Base-by-base conservation (phyloP, 805 yeast genomes). In the Cyberlindnera bimundalis region DNA sequence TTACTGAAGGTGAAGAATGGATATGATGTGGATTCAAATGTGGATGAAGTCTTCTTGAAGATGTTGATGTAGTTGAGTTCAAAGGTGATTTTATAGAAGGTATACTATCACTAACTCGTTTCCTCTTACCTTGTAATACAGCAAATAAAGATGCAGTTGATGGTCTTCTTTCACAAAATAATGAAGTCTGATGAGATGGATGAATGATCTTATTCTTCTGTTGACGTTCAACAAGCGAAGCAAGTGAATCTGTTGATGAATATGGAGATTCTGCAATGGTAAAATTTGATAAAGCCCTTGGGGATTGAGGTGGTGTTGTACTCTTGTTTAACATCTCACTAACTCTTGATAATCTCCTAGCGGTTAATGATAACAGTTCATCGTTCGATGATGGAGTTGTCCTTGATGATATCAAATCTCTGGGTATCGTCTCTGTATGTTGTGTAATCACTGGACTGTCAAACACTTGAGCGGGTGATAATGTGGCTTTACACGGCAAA, bases 1-100 rank as follows among this genome's bases (percentile, higher is more conserved):
- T 88, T 6, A 90, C 96, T 29, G 59, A 61, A 13, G 59, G 59
- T 14, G 60, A 46, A 2, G 57, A 55, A 33, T 55, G 59, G 0
- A 52, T 42, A 35, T 55, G 58, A 17, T 52, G 52, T 15, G 60
- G 59, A 27, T 55, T 55, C 16, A 33, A 45, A n/a, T 33, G 39
- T 20, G 61, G 59, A 18, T 50, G 48, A 14, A 56, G 31, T 35
- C 44, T 50, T 36, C 61, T 46, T 15, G 53, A 27, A 4, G 31
- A 39, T 3, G 13, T 17, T 14, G 34, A 6, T 10, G 28, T 2
- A n/a, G 26, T 28, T 5, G 34, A 11, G 8, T 14, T 7, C 15
- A 23, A 13, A 14, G 56, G 55, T 5, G 55, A 50, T 28, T 45
- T 46, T 15, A 40, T 33, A 6, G 29, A 14, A 6, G 52, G 52